phyloP scores from a whole-genome alignment of 768 basidiomycete genomes.

The Crassisporium funariophilum region DNA sequence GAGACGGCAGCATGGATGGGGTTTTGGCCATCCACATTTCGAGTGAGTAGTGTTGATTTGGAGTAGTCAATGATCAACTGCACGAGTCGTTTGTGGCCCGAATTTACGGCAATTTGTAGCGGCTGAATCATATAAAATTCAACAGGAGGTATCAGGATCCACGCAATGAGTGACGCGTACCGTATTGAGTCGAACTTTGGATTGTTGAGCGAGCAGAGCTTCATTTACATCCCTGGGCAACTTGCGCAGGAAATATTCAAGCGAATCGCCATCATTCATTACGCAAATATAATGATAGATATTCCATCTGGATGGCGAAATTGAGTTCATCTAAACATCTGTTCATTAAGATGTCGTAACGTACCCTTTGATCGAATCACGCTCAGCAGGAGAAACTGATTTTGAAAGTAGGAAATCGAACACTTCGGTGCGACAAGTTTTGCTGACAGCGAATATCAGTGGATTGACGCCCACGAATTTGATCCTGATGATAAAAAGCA shows the following conservation, averaged over 20 bases:
- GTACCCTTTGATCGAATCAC: slow-evolving; percentile 42
- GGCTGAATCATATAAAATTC: slow-evolving; percentile 43
- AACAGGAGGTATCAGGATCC: neutral
- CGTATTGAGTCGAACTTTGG: slow-evolving; percentile 46
- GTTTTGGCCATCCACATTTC: slow-evolving; percentile 51
- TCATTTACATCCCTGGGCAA: slow-evolving; percentile 55
- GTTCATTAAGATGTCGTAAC: slow-evolving; percentile 12
- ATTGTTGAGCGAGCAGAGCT: slow-evolving; percentile 45
- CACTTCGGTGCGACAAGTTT: slow-evolving; percentile 28
- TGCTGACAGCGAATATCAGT: slow-evolving; percentile 43
- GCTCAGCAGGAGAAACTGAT: slow-evolving; percentile 45
- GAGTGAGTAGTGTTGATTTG: slow-evolving; percentile 36
- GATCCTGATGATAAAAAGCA: slow-evolving; percentile 32
- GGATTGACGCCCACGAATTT: slow-evolving; percentile 50
- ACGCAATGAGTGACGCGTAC: slow-evolving; percentile 32
- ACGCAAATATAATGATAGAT: slow-evolving; percentile 52
- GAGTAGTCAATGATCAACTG: slow-evolving; percentile 41
- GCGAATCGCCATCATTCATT: slow-evolving; percentile 25
- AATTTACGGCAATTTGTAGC: slow-evolving; percentile 51
- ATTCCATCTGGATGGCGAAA: slow-evolving; percentile 48
- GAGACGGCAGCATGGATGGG: slow-evolving; percentile 53
- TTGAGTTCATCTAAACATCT: neutral
- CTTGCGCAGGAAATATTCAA: slow-evolving; percentile 48
- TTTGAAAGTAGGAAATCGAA: slow-evolving; percentile 54
- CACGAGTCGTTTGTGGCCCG: slow-evolving; percentile 28